Conservation (phyloP, 2,329 filamentous ascomycete species). For the Trichoderma breve region DNA sequence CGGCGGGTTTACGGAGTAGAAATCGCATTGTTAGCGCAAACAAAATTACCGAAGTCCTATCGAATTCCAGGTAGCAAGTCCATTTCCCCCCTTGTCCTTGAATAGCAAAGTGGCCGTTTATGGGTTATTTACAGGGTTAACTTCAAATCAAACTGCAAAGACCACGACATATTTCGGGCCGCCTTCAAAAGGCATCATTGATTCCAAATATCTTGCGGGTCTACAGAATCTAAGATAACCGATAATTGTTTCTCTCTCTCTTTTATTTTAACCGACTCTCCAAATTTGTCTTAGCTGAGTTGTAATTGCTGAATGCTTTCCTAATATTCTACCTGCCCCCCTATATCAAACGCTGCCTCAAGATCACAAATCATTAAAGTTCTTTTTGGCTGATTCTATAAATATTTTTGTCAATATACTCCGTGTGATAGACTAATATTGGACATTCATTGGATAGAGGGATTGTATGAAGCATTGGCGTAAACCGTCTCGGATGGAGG, state of each 20-base stretch:
- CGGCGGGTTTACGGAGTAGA: not conserved
- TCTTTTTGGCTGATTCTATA: too few species aligned
- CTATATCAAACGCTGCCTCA: too few species aligned
- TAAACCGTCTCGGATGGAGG: not conserved
- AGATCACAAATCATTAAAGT: too few species aligned
- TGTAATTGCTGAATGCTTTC: too few species aligned
- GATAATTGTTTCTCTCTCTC: not conserved
- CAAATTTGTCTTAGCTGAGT: too few species aligned
- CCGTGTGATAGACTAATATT: not conserved
- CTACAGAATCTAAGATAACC: too few species aligned
- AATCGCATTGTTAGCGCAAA: not conserved
- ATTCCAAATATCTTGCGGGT: too few species aligned
- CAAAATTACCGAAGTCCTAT: not conserved
- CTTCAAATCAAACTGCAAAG: not conserved
- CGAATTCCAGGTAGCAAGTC: not conserved
- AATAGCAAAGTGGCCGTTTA: not conserved
- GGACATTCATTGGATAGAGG: not conserved
- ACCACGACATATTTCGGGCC: too few species aligned
- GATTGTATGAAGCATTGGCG: not conserved
- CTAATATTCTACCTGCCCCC: too few species aligned
- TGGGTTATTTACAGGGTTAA: rapidly evolving
- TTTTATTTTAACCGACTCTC: not conserved
- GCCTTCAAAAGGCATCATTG: too few species aligned
- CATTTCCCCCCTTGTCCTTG: not conserved
- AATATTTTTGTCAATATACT: too few species aligned